Conservation (phyloP, 306 rosid species). For the Prunus mume region DNA sequence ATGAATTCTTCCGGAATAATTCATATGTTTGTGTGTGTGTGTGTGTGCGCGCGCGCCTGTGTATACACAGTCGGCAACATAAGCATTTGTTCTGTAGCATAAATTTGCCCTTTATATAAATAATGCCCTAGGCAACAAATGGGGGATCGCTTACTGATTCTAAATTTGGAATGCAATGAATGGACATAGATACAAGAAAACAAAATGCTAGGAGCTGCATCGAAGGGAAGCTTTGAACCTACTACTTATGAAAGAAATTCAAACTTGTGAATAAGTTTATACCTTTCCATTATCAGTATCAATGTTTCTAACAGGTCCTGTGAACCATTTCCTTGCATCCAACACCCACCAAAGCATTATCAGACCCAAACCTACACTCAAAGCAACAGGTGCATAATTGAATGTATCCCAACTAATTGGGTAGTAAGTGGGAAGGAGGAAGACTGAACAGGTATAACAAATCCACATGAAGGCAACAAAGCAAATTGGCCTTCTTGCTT, state of each 20-base stretch:
- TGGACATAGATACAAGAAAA: not conserved
- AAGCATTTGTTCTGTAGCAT: too few relatives aligned
- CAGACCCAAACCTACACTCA: constrained; percentile 54
- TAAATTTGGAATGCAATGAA: not conserved
- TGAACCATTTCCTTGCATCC: constrained; percentile 91
- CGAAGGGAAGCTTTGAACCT: not conserved
- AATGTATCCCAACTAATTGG: constrained; percentile 71
- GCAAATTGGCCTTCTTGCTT: constrained; percentile 72
- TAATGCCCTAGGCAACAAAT: not conserved
- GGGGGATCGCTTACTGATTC: not conserved
- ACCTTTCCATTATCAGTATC: constrained; percentile 53
- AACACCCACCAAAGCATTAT: constrained; percentile 83
- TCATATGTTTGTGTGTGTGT: not conserved
- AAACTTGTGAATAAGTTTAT: constrained; percentile 10
- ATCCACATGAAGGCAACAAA: constrained; percentile 76
- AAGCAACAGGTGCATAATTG: constrained; percentile 83
- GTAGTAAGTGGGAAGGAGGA: constrained; percentile 70
- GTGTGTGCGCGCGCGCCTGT: too few relatives aligned
- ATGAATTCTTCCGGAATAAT: not conserved
- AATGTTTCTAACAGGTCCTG: constrained; percentile 78
- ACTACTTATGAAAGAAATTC: not conserved
- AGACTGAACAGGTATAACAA: constrained; percentile 80
- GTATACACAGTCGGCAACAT: too few relatives aligned
- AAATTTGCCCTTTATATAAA: too few relatives aligned
- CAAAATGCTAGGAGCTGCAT: not conserved